These are phyloP conservation scores for Bremia lactucae DNA, from an alignment of 352 stramenopile genomes.

Conservation along the genomic window DNA sequence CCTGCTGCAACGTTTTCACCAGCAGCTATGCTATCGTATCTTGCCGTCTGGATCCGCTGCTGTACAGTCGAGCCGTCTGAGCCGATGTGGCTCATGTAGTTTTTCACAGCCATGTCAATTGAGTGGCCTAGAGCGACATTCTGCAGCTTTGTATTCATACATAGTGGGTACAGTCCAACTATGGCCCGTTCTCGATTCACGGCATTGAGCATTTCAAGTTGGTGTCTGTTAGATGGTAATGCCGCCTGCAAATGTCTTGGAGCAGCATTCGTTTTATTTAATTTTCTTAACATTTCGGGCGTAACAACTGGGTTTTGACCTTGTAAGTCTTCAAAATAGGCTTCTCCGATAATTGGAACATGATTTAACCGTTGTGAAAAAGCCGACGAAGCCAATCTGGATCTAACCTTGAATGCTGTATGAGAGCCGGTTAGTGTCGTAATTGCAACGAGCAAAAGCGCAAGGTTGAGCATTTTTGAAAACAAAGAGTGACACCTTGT, in stretches of 20 bases:
- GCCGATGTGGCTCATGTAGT: constrained; percentile 48
- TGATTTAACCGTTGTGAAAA: no score
- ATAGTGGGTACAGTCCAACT: constrained; percentile 20
- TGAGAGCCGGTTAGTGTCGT: constrained; percentile 6
- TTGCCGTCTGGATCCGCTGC: constrained; percentile 22
- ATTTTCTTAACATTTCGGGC: no score
- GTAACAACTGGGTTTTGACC: constrained; percentile 6
- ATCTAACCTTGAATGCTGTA: constrained; percentile 2
- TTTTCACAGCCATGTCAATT: constrained; percentile 32
- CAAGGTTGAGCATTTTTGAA: constrained; percentile 5
- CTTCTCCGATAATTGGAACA: constrained; percentile 14
- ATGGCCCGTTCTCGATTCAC: constrained; percentile 41
- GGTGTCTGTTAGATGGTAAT: constrained; percentile 13
- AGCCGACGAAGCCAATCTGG: no score
- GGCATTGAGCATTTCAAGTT: constrained; percentile 28
- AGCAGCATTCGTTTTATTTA: no score
- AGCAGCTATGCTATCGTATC: constrained; percentile 32
- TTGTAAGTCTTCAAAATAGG: constrained; percentile 16
- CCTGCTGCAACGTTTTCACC: constrained; percentile 54
- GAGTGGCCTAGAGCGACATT: constrained; percentile 18
- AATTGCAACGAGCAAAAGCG: constrained; percentile 3
- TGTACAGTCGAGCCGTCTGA: constrained; percentile 28
- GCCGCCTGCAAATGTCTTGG: constrained; percentile 12
- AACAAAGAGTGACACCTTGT: background rate
- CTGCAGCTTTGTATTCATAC: constrained; percentile 30